Percentiles rank a stretch among this genome's conserved stretches.
Evolutionary conservation across 306 rosid genomes (phyloP).

Genomic region (Vicia villosa): DNA sequence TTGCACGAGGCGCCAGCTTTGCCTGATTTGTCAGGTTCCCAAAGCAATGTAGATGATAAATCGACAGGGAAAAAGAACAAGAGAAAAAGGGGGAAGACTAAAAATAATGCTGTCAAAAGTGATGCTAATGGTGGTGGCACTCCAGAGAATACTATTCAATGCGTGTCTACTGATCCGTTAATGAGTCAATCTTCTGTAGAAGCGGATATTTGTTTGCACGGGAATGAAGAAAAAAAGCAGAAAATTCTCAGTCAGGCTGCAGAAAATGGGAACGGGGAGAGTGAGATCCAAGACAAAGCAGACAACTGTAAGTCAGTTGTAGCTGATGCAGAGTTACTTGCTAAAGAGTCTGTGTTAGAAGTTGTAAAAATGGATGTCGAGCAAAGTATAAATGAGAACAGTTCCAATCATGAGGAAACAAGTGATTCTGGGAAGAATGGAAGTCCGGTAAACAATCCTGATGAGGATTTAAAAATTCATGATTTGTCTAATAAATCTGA

Average conservation of each 20-base stretch:
- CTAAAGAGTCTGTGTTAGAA: constrained; percentile 30
- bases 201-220: constrained; percentile 18
- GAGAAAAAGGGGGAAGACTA: constrained; percentile 32
- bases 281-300: constrained; percentile 25
- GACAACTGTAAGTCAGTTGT: constrained; percentile 19
- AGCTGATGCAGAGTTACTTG: constrained; percentile 27
- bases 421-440: constrained; percentile 19
- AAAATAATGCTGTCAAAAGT: constrained; percentile 27
- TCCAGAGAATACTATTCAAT: constrained; percentile 34
- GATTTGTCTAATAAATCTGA: background rate
- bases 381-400: constrained; percentile 24
- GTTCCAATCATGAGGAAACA: constrained; percentile 19
- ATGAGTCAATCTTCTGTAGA: constrained; percentile 32
- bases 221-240: constrained; percentile 34
- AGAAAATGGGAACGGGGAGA: constrained; percentile 25
- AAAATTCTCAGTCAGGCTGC: constrained; percentile 12
- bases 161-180: constrained; percentile 29
- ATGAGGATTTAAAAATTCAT: constrained; percentile 15
- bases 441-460: constrained; percentile 26
- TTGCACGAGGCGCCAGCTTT: constrained; percentile 31
- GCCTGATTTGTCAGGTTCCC: constrained; percentile 26
- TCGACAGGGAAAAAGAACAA: constrained; percentile 14
- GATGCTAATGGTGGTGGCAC: constrained; percentile 25
- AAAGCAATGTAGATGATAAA: constrained; percentile 30
- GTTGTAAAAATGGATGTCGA: constrained; percentile 28